Evolutionary conservation across 495 filamentous ascomycete species (phyloP), one percentile per base, ranked within the genome.

Genomic region (Penicillium malachiteum): DNA sequence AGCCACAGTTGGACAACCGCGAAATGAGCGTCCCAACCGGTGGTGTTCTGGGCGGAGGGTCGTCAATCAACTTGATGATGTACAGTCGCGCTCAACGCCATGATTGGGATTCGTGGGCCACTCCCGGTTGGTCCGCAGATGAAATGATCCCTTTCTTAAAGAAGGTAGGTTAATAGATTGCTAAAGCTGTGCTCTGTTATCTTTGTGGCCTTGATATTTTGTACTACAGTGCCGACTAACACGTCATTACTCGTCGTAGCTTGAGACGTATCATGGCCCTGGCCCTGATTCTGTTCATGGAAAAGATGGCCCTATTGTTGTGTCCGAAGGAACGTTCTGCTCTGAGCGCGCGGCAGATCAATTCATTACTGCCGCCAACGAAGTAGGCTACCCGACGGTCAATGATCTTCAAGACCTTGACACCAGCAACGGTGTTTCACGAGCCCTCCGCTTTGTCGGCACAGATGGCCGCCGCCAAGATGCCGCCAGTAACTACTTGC

Each of bases 201-300:
- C 40, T 2, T 43, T 43, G 40, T n/a, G 17, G 40, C 14, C 40
- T 4, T 43, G 40, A 3, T 2, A 43, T 43, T 21, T 16, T 3
- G 39, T 42, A 42, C 9, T 43, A 43, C 14, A 43, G 9, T 43
- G 40, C 14, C 14, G 40, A 43, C 40, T 21, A 43, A 16, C 40
- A 3, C 40, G 40, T n/a, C 7, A 43, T 43, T 43, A 43, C 40
- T 43, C 9, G 40, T 43, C 7, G 40, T 43, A 43, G 40, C 40
- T 43, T 43, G 40, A 43, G 40, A 43, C 40, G 40, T 43, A 43
- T 43, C 40, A 16, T 43, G 40, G 40, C 40, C 40, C 40, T 43
- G 40, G 40, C 14, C 17, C 40, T 43, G 40, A 43, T 43, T 43
- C 40, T 8, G 40, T 43, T 43, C 40, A 43, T 16, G 40, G 40